Percentiles rank a stretch among this genome's conserved stretches.
phyloP scores from a whole-genome alignment of 116 monocot species.

The Cymodocea nodosa region DNA sequence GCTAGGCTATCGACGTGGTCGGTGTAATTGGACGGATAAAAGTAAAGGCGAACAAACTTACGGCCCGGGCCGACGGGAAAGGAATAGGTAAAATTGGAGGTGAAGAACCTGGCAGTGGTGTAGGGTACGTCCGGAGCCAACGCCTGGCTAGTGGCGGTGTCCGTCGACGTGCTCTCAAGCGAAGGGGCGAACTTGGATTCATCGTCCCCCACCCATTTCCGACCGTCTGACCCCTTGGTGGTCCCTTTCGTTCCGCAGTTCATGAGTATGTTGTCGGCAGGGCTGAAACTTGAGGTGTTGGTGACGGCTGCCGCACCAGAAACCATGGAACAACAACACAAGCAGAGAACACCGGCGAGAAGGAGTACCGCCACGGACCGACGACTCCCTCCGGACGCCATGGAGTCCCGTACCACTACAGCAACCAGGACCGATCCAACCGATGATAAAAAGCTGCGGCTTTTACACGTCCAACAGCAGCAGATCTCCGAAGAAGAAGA shows the following conservation, averaged over 20 bases:
- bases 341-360: background rate
- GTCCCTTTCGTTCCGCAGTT: conserved; percentile 37
- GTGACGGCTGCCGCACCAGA: background rate
- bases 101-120: conserved; percentile 32
- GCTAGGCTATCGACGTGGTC: conserved; percentile 10
- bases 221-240: conserved; percentile 7
- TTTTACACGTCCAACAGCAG: too few relatives aligned
- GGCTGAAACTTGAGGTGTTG: background rate
- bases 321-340: too few relatives aligned
- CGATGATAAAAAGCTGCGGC: too few relatives aligned
- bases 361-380: background rate
- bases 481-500: too few relatives aligned
- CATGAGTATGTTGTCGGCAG: conserved; percentile 29
- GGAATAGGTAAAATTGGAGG: conserved; percentile 46
- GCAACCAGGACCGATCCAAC: too few relatives aligned
- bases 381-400: too few relatives aligned
- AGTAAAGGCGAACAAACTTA: conserved; percentile 61
- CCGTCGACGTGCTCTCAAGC: conserved; percentile 4
- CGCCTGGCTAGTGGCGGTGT: background rate
- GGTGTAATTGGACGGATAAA: conserved; percentile 45
- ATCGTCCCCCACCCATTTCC: conserved; percentile 36
- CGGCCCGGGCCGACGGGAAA: conserved; percentile 53
- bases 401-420: too few relatives aligned
- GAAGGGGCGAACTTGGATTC: conserved; percentile 29
- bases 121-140: background rate